Base-by-base conservation (phyloP, 179 eudicot species). In the Patellifolia procumbens region DNA sequence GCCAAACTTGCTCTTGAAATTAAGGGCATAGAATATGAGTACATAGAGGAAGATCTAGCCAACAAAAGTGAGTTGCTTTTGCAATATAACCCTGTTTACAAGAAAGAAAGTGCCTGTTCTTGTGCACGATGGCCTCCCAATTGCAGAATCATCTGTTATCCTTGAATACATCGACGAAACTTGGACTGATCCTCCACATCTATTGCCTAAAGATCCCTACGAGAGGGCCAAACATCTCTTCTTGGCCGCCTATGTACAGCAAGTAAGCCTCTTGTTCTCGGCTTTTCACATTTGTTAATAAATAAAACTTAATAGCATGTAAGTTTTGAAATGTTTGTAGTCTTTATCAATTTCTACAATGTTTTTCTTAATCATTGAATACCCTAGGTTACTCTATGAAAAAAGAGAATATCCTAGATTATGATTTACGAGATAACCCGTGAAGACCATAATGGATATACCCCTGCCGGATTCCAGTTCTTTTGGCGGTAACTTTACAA, bases 21-120 rank as follows among this genome's bases (percentile, higher is more conserved):
- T 46, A 87, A 87, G 46, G 90, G 88, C 32, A 79, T 83, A 67
- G 84, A 86, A 22, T 87, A 79, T 56, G 87, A 83, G 43, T 81
- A 83, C 58, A 76, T 81, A 0, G 90, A 87, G 62, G 85, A 85
- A 49, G 84, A 87, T 52, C 52, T 87, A 35, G 24, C n/a, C 13
- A 85, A 83, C 81, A 87, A 87, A 62, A 85, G 90, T 58, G 80
- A 61, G 8, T 65, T 55, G 45, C 77, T 87, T 20, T 85, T 85
- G 7, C 66, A 80, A 65, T 77, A 78, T 72, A 87, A 87, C 49
- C 90, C 90, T 10, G 74, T 87, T 22, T 74, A 87, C 70, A 80
- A 84, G 85, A 83, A 80, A 84, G 85, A 83, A 77, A 68, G 63
- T 83, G 11, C 86, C 87, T 12, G 64, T 81, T 0, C 76, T 86